Percentiles rank a stretch among this genome's conserved stretches.
phyloP scores from a whole-genome alignment of 1,284 basidiomycete species.

The Ceratobasidium sp. region DNA sequence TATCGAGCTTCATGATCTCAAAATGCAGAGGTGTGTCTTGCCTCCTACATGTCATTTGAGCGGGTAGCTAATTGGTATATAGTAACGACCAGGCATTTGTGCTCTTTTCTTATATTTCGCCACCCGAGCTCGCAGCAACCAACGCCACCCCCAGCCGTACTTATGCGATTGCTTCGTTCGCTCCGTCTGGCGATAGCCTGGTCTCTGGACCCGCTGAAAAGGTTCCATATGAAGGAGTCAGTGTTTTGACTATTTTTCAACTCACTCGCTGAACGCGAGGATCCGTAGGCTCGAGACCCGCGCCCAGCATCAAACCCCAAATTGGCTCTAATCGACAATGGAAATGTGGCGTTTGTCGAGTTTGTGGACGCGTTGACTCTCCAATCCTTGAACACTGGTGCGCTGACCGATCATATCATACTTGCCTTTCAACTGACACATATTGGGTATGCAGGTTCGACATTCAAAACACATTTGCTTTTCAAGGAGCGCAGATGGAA shows the following conservation, averaged over 20 bases:
- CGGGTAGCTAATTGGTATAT: conserved; percentile 26
- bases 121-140: conserved; percentile 56
- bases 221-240: conserved; percentile 77
- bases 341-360: conserved; percentile 65
- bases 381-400: conserved; percentile 37
- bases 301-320: conserved; percentile 66
- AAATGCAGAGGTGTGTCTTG: conserved; percentile 24
- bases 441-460: conserved; percentile 69
- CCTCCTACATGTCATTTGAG: neutral
- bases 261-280: neutral
- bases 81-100: conserved; percentile 64
- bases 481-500: conserved; percentile 67
- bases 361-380: conserved; percentile 73
- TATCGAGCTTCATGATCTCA: conserved; percentile 58
- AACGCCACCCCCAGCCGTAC: conserved; percentile 59
- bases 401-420: neutral
- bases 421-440: too few species aligned
- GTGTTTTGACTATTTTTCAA: conserved; percentile 47
- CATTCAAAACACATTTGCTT: conserved; percentile 72
- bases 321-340: conserved; percentile 64
- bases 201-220: conserved; percentile 58
- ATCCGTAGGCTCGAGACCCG: conserved; percentile 53
- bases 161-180: conserved; percentile 63
- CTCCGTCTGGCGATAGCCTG: conserved; percentile 55
- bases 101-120: conserved; percentile 65